phyloP scores from a whole-genome alignment of 1,284 basidiomycete genomes.

The Coniferiporia weirii region DNA sequence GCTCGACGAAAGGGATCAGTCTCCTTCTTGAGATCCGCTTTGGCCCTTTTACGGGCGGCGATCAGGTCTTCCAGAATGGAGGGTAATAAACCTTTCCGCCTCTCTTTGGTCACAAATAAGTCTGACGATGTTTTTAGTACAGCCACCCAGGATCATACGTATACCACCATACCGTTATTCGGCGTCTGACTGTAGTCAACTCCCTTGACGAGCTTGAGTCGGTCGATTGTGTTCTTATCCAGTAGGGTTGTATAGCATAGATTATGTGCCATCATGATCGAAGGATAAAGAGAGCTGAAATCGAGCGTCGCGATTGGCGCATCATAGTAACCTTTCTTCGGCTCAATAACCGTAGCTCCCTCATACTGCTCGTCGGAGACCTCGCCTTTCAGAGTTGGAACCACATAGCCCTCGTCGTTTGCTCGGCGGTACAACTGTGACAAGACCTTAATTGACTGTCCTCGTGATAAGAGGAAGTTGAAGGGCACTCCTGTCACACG shows the following conservation, averaged over 20 bases:
- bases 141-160: neutral
- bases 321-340: constrained; percentile 90
- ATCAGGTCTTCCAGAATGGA: constrained; percentile 92
- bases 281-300: constrained; percentile 95
- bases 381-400: constrained; percentile 81
- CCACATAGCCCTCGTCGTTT: constrained; percentile 80
- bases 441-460: constrained; percentile 94
- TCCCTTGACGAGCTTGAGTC: constrained; percentile 72
- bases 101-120: constrained; percentile 69
- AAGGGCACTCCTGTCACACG: constrained; percentile 97
- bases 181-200: constrained; percentile 89
- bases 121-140: constrained; percentile 44
- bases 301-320: constrained; percentile 93
- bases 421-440: constrained; percentile 91
- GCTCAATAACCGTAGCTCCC: constrained; percentile 96
- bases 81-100: constrained; percentile 83
- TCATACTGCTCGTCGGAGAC: constrained; percentile 93
- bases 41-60: constrained; percentile 85
- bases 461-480: constrained; percentile 86
- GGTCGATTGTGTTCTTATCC: constrained; percentile 72
- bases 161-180: constrained; percentile 68
- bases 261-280: constrained; percentile 99
- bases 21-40: constrained; percentile 91
- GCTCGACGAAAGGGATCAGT: constrained; percentile 94
- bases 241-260: constrained; percentile 92